A percentile compares a stretch with the other conserved stretches of the same genome.
phyloP scores from a whole-genome alignment of 768 basidiomycete species.

The Pleurotus sapidus region DNA sequence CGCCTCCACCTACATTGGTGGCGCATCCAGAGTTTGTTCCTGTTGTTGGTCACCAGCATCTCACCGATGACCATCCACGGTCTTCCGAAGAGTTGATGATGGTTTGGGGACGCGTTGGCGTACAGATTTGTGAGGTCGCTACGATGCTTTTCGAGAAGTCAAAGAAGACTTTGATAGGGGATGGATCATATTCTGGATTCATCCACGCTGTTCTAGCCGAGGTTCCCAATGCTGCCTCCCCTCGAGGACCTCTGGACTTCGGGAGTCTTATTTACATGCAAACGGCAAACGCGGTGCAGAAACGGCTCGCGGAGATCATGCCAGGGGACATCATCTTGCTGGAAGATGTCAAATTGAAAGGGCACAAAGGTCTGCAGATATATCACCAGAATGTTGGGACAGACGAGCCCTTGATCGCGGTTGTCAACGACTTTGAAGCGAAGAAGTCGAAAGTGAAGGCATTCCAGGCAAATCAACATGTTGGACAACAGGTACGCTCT shows the following conservation, averaged over 20 bases:
- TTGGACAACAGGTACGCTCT: constrained; percentile 70
- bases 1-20: constrained; percentile 22
- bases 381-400: constrained; percentile 61
- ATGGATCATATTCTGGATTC: constrained; percentile 83
- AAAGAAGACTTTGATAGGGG: constrained; percentile 75
- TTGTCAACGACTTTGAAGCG: constrained; percentile 78
- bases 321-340: constrained; percentile 83
- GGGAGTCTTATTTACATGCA: constrained; percentile 81
- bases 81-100: constrained; percentile 65
- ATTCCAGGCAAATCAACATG: constrained; percentile 85
- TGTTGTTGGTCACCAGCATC: too few species aligned
- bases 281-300: constrained; percentile 61
- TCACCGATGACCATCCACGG: constrained; percentile 30
- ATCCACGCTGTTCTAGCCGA: constrained; percentile 62
- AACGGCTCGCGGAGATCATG: constrained; percentile 75
- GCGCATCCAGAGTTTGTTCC: constrained; percentile 8
- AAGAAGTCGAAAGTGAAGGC: constrained; percentile 87
- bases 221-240: constrained; percentile 58
- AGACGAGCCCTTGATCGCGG: constrained; percentile 61
- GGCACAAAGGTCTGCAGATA: constrained; percentile 79
- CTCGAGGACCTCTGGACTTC: constrained; percentile 39
- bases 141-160: constrained; percentile 68
- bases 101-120: constrained; percentile 73
- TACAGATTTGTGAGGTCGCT: constrained; percentile 70
- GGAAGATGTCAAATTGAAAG: constrained; percentile 65